phyloP scores from a whole-genome alignment of 2,329 filamentous ascomycete species.

The Torrubiellomyces zombiae region DNA sequence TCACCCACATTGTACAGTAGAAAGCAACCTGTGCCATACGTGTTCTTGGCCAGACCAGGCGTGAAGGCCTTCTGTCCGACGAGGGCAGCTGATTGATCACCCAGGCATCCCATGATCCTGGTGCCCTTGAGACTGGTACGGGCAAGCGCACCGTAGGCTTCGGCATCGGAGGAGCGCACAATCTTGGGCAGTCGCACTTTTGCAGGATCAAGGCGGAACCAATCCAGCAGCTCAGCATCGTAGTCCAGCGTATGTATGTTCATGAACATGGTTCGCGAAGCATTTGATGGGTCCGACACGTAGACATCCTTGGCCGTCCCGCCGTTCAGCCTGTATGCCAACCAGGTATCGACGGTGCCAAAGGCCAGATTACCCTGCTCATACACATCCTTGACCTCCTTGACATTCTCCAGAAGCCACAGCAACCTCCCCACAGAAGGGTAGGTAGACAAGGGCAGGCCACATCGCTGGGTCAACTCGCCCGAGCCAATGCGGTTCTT shows the following conservation, averaged over 20 bases:
- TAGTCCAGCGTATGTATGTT: constrained; percentile 62
- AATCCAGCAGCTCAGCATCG: constrained; percentile 54
- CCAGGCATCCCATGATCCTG: constrained; percentile 60
- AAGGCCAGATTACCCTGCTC: constrained; percentile 57
- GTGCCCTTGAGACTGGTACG: constrained; percentile 47
- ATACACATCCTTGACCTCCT: constrained; percentile 51
- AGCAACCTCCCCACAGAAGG: constrained; percentile 63
- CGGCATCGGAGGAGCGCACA: constrained; percentile 52
- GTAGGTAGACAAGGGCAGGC: constrained; percentile 67
- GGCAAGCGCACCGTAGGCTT: constrained; percentile 49
- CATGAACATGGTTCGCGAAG: constrained; percentile 80
- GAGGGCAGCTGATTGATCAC: constrained; percentile 67
- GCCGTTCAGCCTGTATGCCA: constrained; percentile 65
- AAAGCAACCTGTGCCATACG: constrained; percentile 76
- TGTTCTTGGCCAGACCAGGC: constrained; percentile 67
- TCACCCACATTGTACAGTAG: constrained; percentile 68
- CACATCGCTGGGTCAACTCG: constrained; percentile 50
- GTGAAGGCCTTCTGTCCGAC: constrained; percentile 67
- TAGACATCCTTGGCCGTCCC: constrained; percentile 46
- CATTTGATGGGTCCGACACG: constrained; percentile 68
- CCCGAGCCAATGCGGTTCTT: constrained; percentile 50
- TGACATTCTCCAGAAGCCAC: constrained; percentile 57
- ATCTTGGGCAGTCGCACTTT: constrained; percentile 64
- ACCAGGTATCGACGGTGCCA: constrained; percentile 68
- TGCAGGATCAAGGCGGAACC: constrained; percentile 53